Conservation (phyloP, 169 alveolate genomes). For the Eimeria maxima region DNA sequence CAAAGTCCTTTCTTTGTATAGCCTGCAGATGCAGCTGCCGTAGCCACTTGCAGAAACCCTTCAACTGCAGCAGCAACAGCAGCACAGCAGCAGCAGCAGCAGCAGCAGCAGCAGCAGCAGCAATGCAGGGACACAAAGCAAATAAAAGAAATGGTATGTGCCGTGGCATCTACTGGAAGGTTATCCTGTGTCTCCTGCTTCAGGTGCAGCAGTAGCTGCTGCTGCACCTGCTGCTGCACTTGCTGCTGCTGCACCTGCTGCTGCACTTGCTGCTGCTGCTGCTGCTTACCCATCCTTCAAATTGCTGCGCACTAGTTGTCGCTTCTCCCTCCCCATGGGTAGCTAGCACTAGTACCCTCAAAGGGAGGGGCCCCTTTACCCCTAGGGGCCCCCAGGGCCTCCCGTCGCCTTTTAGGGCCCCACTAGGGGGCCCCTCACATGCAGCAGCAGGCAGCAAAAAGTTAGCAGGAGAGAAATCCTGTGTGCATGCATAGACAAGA, state of each 20-base stretch:
- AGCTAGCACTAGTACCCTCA: background rate
- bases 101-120: conserved; percentile 67
- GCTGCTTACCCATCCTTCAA: conserved; percentile 32
- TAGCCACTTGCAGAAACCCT: conserved; percentile 18
- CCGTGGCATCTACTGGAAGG: background rate
- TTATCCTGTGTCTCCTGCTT: background rate
- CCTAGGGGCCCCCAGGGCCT: background rate
- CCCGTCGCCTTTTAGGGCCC: no score
- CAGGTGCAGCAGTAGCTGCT: background rate
- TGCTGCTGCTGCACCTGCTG: conserved; percentile 34
- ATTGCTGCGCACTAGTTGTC: background rate
- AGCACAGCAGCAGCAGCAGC: conserved; percentile 26
- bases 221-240: background rate
- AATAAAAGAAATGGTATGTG: background rate
- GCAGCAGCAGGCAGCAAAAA: background rate
- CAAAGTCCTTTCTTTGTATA: background rate
- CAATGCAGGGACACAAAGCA: conserved; percentile 17
- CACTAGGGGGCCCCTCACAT: no score
- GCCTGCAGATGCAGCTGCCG: conserved; percentile 22
- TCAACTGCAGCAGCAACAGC: conserved; percentile 10
- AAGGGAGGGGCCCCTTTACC: background rate
- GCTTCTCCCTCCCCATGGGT: background rate
- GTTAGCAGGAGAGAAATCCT: background rate
- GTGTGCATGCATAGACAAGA: background rate
- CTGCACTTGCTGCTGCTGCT: conserved; percentile 17